A percentile compares a stretch with the other conserved stretches of the same genome.
Conservation (phyloP, 2,329 filamentous ascomycete genomes). For the Penicillium crustosum region DNA sequence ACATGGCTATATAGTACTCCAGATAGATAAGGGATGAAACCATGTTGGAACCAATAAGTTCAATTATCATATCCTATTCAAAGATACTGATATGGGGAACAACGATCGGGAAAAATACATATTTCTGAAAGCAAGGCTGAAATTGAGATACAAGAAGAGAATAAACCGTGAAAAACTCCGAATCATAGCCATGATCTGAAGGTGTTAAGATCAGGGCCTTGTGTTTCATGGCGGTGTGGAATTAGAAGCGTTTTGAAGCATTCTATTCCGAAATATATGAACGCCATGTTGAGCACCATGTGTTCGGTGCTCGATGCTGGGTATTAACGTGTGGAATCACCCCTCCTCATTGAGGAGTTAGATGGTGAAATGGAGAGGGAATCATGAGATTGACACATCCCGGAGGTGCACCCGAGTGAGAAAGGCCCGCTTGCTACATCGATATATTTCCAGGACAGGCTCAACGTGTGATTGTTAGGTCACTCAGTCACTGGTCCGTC, state of each 20-base stretch:
- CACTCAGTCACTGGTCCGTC: conserved; percentile 35
- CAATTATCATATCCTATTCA: conserved; percentile 6
- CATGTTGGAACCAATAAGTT: background rate
- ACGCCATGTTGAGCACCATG: conserved; percentile 23
- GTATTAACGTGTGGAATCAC: conserved; percentile 29
- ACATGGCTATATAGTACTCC: background rate
- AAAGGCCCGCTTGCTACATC: background rate
- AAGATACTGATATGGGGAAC: conserved; percentile 3
- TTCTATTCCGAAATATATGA: conserved; percentile 17
- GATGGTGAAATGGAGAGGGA: background rate
- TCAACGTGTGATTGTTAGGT: background rate
- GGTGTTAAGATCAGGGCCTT: background rate
- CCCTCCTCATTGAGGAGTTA: conserved; percentile 9
- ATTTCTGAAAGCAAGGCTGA: conserved; percentile 8
- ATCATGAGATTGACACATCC: background rate
- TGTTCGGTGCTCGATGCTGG: conserved; percentile 23
- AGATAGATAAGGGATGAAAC: background rate
- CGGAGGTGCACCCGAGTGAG: background rate
- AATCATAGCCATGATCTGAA: conserved; percentile 2
- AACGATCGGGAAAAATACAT: conserved; percentile 8
- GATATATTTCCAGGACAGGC: background rate
- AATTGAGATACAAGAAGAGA: conserved; percentile 9
- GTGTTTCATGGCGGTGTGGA: conserved; percentile 1
- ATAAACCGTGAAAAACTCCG: conserved; percentile 4
- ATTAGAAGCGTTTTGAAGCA: conserved; percentile 7